Percentiles rank a stretch among this genome's conserved stretches.
Evolutionary conservation across 768 basidiomycete species (phyloP).

Genomic region (Collybia sordida): DNA sequence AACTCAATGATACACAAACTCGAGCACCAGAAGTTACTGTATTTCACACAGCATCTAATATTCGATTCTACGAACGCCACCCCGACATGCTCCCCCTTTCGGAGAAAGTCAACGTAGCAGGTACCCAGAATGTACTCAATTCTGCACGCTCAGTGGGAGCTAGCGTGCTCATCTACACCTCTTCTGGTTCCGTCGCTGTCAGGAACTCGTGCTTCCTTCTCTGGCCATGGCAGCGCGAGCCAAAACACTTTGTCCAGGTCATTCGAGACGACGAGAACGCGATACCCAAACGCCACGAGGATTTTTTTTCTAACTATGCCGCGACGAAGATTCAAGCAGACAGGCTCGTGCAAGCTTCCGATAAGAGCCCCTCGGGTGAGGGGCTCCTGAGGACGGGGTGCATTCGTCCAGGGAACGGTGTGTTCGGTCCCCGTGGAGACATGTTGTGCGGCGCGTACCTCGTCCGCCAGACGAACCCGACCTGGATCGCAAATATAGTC

Average conservation of each 20-base stretch:
- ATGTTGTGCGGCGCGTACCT: conserved; percentile 66
- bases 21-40: conserved; percentile 51
- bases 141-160: conserved; percentile 58
- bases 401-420: conserved; percentile 76
- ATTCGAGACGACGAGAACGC: conserved; percentile 59
- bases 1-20: conserved; percentile 13
- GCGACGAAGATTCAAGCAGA: conserved; percentile 64
- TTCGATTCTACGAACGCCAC: conserved; percentile 74
- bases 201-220: conserved; percentile 60
- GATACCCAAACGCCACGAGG: conserved; percentile 51
- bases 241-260: conserved; percentile 57
- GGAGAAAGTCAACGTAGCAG: conserved; percentile 60
- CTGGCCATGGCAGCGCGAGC: conserved; percentile 74
- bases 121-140: conserved; percentile 66
- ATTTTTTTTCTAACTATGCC: conserved; percentile 82
- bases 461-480: conserved; percentile 54
- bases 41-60: conserved; percentile 76
- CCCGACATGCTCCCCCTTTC: conserved; percentile 51
- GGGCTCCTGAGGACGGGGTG: conserved; percentile 60
- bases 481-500: conserved; percentile 57
- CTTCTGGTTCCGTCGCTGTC: conserved; percentile 66
- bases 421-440: conserved; percentile 77
- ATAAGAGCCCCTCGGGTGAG: conserved; percentile 26
- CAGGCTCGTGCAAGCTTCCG: conserved; percentile 35
- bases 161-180: conserved; percentile 64